Percentiles rank a stretch among this genome's conserved stretches.
Conservation (phyloP, 306 rosid genomes). For the Quercus cerris region DNA sequence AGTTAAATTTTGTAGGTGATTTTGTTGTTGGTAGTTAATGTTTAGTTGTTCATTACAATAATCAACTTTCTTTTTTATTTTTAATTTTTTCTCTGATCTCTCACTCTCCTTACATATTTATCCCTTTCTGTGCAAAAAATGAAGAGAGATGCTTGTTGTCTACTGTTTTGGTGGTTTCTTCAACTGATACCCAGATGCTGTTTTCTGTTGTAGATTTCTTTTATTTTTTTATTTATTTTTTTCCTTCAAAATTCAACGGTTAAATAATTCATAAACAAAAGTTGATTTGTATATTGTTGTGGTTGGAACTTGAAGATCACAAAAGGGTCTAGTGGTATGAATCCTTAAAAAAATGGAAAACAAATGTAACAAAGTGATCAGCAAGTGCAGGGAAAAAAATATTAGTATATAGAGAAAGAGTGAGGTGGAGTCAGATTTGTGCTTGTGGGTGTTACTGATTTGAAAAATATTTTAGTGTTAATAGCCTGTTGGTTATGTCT, state of each 20-base stretch:
- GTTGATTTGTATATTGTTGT: not conserved
- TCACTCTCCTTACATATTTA: slow-evolving; percentile 49
- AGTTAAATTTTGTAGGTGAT: no score
- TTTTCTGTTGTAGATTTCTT: slow-evolving; percentile 25
- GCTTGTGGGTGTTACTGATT: slow-evolving; percentile 57
- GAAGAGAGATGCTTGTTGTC: slow-evolving; percentile 72
- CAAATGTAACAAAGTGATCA: no score
- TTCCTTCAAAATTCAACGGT: no score
- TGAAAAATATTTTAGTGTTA: not conserved
- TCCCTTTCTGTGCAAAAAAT: slow-evolving; percentile 44
- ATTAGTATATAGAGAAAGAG: slow-evolving; percentile 34
- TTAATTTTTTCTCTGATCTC: not conserved
- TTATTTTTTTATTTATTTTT: no score
- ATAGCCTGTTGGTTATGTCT: no score
- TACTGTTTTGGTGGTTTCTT: slow-evolving; percentile 23
- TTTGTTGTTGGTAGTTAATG: no score
- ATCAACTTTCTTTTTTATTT: slow-evolving; percentile 21
- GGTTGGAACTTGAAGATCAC: no score
- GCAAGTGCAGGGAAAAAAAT: slow-evolving; percentile 32
- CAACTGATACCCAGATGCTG: slow-evolving; percentile 95
- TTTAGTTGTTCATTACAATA: no score
- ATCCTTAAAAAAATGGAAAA: no score
- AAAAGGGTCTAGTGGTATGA: no score
- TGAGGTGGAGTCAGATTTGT: slow-evolving; percentile 91
- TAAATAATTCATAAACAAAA: not conserved